These are phyloP conservation scores for Lithospermum erythrorhizon DNA, from an alignment of 257 asterid species.

Conservation along the genomic window DNA sequence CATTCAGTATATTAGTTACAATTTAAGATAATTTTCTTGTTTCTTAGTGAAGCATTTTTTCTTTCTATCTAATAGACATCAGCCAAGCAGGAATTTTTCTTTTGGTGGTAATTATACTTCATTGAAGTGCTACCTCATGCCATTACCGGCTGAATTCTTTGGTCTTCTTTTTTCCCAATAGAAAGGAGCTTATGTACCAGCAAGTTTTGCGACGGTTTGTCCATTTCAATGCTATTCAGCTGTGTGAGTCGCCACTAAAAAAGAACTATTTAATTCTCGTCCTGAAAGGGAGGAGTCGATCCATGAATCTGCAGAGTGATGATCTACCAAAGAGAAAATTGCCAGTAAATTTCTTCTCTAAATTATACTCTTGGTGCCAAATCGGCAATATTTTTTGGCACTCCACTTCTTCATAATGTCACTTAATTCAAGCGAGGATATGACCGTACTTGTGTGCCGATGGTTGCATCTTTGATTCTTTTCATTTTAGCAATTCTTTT, in stretches of 20 bases:
- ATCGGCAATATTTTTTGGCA: neutral
- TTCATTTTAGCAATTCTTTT: too few relatives aligned
- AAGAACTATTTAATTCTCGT: conserved; percentile 66
- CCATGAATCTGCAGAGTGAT: conserved; percentile 46
- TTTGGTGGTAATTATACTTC: neutral
- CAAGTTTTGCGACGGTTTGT: conserved; percentile 84
- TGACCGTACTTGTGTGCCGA: too few relatives aligned
- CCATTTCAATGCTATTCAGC: conserved; percentile 87
- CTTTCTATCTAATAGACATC: neutral
- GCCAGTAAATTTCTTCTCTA: conserved; percentile 35
- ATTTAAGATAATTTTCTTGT: too few relatives aligned
- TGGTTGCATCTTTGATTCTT: too few relatives aligned
- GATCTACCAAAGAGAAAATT: conserved; percentile 69
- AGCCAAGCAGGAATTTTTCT: neutral
- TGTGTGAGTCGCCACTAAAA: conserved; percentile 75
- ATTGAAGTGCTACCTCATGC: neutral
- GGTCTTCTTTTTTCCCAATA: conserved; percentile 20
- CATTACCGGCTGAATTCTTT: neutral
- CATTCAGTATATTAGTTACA: too few relatives aligned
- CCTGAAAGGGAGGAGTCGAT: conserved; percentile 69
- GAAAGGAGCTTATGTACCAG: conserved; percentile 98
- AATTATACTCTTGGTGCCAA: neutral
- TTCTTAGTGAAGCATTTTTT: neutral
- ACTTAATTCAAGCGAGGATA: too few relatives aligned
- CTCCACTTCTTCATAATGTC: neutral